Percentiles rank a stretch among this genome's conserved stretches.
Conservation (phyloP, 371 early-diverging fungal genomes). For the Phascolomyces articulosus region DNA sequence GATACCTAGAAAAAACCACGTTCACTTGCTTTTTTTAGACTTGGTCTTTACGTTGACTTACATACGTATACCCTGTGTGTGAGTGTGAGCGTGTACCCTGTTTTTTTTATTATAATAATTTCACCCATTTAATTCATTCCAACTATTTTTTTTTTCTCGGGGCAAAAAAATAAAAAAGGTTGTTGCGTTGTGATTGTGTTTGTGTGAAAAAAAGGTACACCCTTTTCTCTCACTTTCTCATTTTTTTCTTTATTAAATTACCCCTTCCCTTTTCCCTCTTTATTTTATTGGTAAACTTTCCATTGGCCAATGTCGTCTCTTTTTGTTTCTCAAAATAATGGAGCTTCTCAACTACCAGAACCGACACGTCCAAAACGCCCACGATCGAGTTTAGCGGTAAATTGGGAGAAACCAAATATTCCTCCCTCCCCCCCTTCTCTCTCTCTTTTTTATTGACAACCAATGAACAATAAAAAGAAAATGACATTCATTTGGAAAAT, state of each 20-base stretch:
- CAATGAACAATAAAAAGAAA: not conserved
- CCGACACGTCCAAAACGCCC: conserved; percentile 49
- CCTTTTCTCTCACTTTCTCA: too few relatives aligned
- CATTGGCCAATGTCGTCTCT: conserved; percentile 52
- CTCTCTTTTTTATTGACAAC: too few relatives aligned
- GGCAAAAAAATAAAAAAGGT: not conserved
- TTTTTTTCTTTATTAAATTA: too few relatives aligned
- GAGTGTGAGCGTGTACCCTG: too few relatives aligned
- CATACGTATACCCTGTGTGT: too few relatives aligned
- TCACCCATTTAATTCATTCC: not conserved
- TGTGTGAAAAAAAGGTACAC: too few relatives aligned
- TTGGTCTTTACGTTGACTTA: too few relatives aligned
- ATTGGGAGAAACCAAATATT: conserved; percentile 12
- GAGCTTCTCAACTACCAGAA: conserved; percentile 36
- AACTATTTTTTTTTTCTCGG: too few relatives aligned
- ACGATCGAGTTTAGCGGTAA: conserved; percentile 51
- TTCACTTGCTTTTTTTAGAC: not conserved
- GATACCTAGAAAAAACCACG: too few relatives aligned
- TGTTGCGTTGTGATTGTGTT: too few relatives aligned
- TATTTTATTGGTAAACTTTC: too few relatives aligned
- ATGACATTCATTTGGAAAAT: conserved; percentile 5
- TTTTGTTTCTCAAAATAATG: conserved; percentile 35
- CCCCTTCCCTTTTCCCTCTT: too few relatives aligned
- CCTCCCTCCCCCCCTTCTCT: not conserved
- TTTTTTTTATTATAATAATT: not conserved